phyloP scores from a whole-genome alignment of 495 filamentous ascomycete species.

The Podospora bellae-mahoneyi region DNA sequence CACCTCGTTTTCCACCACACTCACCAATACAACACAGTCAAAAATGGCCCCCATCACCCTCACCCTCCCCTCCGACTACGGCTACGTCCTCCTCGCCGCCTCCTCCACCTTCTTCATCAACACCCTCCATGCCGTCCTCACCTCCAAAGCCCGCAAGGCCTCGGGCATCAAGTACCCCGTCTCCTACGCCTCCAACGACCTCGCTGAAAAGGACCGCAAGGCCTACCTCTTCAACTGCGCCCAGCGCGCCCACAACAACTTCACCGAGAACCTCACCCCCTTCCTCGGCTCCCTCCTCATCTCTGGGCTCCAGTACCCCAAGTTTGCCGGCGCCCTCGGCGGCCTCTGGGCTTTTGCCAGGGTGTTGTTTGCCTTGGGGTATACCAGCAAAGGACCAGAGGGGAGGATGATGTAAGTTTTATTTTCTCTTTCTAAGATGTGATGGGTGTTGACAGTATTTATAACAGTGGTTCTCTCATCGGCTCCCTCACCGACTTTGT shows the following conservation, averaged over 20 bases:
- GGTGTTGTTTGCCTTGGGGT: constrained; percentile 58
- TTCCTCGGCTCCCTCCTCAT: constrained; percentile 58
- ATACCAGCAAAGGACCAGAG: constrained; percentile 42
- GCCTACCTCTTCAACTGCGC: constrained; percentile 54
- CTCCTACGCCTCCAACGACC: constrained; percentile 58
- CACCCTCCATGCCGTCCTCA: constrained; percentile 49
- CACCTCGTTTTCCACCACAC: neutral
- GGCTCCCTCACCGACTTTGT: neutral
- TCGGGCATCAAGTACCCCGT: constrained; percentile 62
- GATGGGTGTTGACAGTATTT: neutral
- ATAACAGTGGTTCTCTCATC: neutral
- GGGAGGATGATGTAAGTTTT: constrained; percentile 33
- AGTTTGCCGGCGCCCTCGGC: constrained; percentile 50
- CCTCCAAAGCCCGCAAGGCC: constrained; percentile 45
- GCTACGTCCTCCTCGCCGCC: constrained; percentile 58
- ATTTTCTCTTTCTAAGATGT: neutral
- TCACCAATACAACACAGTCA: neutral
- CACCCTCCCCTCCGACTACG: constrained; percentile 40
- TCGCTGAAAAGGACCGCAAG: constrained; percentile 54
- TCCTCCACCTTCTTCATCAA: constrained; percentile 58
- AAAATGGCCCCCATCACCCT: constrained; percentile 9
- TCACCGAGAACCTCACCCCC: constrained; percentile 61
- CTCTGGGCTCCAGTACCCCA: constrained; percentile 54
- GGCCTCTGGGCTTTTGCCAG: constrained; percentile 56
- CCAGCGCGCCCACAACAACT: constrained; percentile 71